phyloP scores from a whole-genome alignment of 768 basidiomycete genomes.

The Rossbeevera mucosa region DNA sequence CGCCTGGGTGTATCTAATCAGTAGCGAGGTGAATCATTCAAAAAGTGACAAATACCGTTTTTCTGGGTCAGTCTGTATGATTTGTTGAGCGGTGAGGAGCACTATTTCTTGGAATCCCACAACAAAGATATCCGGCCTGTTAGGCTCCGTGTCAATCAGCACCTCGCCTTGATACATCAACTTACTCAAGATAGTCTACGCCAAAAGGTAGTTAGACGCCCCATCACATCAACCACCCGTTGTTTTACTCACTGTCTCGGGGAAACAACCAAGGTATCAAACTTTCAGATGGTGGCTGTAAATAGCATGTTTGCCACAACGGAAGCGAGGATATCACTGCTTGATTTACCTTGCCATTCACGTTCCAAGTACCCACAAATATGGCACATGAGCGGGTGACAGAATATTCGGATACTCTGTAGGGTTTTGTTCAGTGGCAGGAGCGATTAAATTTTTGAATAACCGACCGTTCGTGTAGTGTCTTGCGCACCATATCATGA shows the following conservation, averaged over 20 bases:
- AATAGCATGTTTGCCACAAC: constrained; percentile 7
- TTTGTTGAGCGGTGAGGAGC: constrained; percentile 95
- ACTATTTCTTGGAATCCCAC: constrained; percentile 98
- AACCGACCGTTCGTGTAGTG: constrained; percentile 62
- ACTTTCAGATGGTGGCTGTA: constrained; percentile 72
- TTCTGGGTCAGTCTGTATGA: constrained; percentile 92
- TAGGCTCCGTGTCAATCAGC: constrained; percentile 16
- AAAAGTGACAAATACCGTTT: constrained; percentile 57
- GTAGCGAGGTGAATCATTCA: not conserved
- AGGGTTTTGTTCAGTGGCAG: constrained; percentile 2
- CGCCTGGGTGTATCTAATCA: constrained; percentile 45
- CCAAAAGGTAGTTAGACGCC: constrained; percentile 2
- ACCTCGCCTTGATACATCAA: constrained; percentile 13
- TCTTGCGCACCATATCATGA: constrained; percentile 77
- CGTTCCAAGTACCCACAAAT: constrained; percentile 92
- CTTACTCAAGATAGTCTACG: constrained; percentile 19
- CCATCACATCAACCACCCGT: not conserved
- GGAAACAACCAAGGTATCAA: constrained; percentile 91
- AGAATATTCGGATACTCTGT: constrained; percentile 80
- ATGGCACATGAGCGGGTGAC: constrained; percentile 64
- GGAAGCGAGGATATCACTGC: not conserved
- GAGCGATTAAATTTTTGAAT: not conserved
- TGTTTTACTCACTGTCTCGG: constrained; percentile 52
- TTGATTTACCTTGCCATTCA: constrained; percentile 75
- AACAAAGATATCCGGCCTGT: constrained; percentile 83